Evolutionary conservation across 1,284 basidiomycete species (phyloP), one percentile per base, ranked within the genome.

Genomic region (Puccinia novopanici): DNA sequence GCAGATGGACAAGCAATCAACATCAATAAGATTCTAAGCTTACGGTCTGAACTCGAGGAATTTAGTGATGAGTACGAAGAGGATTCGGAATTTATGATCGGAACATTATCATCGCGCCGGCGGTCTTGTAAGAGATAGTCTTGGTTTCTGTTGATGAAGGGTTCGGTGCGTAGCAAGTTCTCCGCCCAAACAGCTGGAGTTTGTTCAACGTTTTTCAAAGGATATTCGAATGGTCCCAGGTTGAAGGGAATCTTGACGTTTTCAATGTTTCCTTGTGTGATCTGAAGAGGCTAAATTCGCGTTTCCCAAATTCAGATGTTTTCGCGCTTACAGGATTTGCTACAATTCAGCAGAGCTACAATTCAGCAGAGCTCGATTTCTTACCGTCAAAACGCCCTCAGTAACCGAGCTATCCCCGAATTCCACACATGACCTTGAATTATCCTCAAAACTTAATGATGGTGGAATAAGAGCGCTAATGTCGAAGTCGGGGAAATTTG

Each of bases 31-130:
- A 37, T 13, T 48, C 45, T 19, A 68, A 12, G 34, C 65, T 48
- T 45, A 71, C 68, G 34, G 30, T 71, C 68, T 54, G 68, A 71
- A 54, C 30, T 71, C 48, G 50, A 71, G 19, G 68, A 70, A 50
- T n/a, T 15, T 19, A 70, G 50, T 50, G 67, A 42, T 50, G 67
- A 42, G 27, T 45, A 45, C 24, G 67, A 70, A 50, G 45, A 70
- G 3, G 67, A 45, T 70, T 45, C 27, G 45, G 40, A 27, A 19
- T 17, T 30, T 24, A 27, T 45, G 27, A 50, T 50, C 9, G 45
- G 13, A 19, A 70, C 45, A 50, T 27, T 48, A 12, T 40, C 67
- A 48, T 70, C 37, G 15, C n/a, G 27, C 67, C 67, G 24, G 24
- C 5, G n/a, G 8, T 48, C 48, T 50, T 48, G 42, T 27, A 48